Base-by-base conservation (phyloP, 2,329 filamentous ascomycete genomes). In the Penicillium crustosum region DNA sequence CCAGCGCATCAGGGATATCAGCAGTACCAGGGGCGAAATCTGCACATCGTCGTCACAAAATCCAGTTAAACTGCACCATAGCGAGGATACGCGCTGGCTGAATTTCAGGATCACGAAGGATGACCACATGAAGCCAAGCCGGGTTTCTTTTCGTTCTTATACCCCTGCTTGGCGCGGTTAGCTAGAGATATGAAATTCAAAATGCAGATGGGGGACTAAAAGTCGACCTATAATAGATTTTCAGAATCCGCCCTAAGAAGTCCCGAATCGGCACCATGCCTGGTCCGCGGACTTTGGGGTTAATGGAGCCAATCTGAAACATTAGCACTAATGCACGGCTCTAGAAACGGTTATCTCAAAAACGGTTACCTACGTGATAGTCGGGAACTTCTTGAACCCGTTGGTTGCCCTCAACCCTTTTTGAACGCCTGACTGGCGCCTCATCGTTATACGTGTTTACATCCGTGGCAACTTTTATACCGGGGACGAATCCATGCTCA, bases 271-370 rank as follows among this genome's bases (percentile, higher is more conserved):
- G 55, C 49, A n/a, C 29, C 10, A 53, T 55, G 53, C 38, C 23
- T 53, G 36, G 42, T 48, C 33, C 38, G 51, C 27, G 13, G 27
- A 35, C 36, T 23, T 53, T 53, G 36, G 35, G 23, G 27, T 38
- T 36, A 6, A 53, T 31, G 49, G 35, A 48, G 43, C 49, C 55
- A 57, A 57, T 57, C 49, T 57, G 55, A 57, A 53, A 57, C 49
- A 27, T 48, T 15, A 53, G 49, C 55, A 48, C 55, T 53, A 42
- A 53, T 57, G 55, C 55, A 57, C 49, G n/a, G n/a, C 35, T 57
- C 55, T 57, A 21, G 55, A 57, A 53, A 57, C n/a, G 55, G 55
- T 4, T 17, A 35, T 39, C 43, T 29, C n/a, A 9, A 31, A 53
- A 53, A 44, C 21, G 21, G 39, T 35, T 10, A 36, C 35, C 49